Evolutionary conservation across 148 eudicot genomes (phyloP).

Genomic region (Rhododendron griersonianum): DNA sequence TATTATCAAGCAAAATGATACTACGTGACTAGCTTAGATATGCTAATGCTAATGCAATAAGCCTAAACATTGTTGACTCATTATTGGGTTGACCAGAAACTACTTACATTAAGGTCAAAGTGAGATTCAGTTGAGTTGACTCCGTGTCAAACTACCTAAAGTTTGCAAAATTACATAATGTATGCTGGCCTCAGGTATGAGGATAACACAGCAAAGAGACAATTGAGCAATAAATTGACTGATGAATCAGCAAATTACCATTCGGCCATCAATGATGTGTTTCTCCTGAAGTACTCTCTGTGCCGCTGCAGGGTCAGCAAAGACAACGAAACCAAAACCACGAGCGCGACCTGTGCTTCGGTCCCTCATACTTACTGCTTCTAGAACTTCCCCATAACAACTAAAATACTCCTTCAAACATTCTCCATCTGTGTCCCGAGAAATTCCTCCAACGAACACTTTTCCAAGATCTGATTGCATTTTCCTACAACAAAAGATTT

Average conservation of each 20-base stretch:
- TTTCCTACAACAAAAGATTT: conserved; percentile 26
- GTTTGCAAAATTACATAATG: not conserved
- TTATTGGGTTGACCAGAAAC: not conserved
- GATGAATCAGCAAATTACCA: conserved; percentile 33
- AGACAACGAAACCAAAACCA: conserved; percentile 81
- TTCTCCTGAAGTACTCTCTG: conserved; percentile 69
- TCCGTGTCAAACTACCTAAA: not conserved
- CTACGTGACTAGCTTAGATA: not conserved
- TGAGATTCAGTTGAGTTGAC: not conserved
- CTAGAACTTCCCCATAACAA: conserved; percentile 65
- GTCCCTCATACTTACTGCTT: conserved; percentile 83
- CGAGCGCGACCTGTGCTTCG: conserved; percentile 81
- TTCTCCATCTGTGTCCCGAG: conserved; percentile 84
- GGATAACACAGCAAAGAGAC: not conserved
- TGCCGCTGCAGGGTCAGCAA: conserved; percentile 64
- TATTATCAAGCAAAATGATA: not conserved
- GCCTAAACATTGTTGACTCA: not conserved
- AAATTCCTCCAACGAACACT: conserved; percentile 75
- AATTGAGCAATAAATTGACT: not conserved
- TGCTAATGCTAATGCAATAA: not conserved
- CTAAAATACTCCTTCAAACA: conserved; percentile 70
- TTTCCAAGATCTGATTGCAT: conserved; percentile 85
- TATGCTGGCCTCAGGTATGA: not conserved
- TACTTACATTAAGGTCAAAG: not conserved
- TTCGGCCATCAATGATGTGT: conserved; percentile 76